Base-by-base conservation (phyloP, 2,329 filamentous ascomycete genomes). In the Fusarium clavum region DNA sequence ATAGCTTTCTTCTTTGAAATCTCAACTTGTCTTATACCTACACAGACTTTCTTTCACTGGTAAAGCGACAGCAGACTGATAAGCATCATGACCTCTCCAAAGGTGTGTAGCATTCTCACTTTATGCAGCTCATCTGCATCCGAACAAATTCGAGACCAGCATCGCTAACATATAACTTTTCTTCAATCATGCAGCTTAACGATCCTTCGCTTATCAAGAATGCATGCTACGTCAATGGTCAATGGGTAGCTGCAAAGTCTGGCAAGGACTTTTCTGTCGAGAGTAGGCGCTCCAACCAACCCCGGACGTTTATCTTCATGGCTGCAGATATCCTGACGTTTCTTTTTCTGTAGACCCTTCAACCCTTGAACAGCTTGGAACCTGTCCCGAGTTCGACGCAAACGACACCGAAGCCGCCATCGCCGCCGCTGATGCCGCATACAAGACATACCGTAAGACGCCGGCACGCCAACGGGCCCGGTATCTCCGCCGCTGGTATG, bases 261-360 rank as follows among this genome's bases (percentile, higher is more conserved):
- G 90, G 90, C 68, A 86, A 92, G 83, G 92, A 88, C 46, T 95
- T 94, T 77, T 87, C 92, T 73, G 89, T 94, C 61, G 84, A 86
- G 71, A 88, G 88, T 89, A 81, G 61, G 76, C 68, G 32, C 51
- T 53, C 61, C 65, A 60, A 52, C 57, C 53, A 57, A 55, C 59
- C 44, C 47, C 34, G 24, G 20, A 20, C 30, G n/a, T 32, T 25
- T 25, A n/a, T 32, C 54, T 10, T 45, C 22, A 22, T 24, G 32
- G 10, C 22, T n/a, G 14, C 27, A 57, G 12, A 45, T 40, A 34
- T 61, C 11, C 71, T 73, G 45, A 72, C 66, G 6, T 43, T 57
- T 25, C 32, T 54, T 38, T 27, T 61, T 44, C 27, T 55, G 22
- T 73, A 88, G 92, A 94, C 78, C 92, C 92, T n/a, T 88, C 91